These are phyloP conservation scores for Myriosclerotinia scirpicola DNA, from an alignment of 2,329 filamentous ascomycete genomes.

Conservation along the genomic window DNA sequence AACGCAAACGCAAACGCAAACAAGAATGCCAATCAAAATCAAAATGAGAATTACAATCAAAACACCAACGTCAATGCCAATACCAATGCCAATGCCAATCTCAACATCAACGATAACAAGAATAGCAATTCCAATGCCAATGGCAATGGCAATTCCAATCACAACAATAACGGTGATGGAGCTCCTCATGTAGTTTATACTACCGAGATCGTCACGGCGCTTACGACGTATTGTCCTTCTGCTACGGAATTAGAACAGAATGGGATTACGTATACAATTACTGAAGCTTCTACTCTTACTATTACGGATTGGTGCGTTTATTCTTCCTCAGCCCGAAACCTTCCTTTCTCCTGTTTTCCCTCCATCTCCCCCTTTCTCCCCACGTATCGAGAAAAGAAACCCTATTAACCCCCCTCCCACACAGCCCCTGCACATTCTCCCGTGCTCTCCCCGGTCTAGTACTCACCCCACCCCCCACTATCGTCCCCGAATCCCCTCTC, in stretches of 20 bases:
- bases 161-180: neutral
- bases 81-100: too few species aligned
- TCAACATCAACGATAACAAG: neutral
- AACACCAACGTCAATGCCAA: neutral
- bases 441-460: neutral
- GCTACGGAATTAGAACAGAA: constrained; percentile 11
- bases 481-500: neutral
- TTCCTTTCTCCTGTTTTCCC: neutral
- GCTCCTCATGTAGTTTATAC: constrained; percentile 1
- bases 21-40: constrained; percentile 3
- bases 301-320: constrained; percentile 16
- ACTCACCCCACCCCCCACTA: neutral
- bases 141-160: neutral
- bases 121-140: neutral
- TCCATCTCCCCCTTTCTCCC: neutral
- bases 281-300: constrained; percentile 3
- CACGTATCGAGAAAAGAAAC: neutral
- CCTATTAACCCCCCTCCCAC: neutral
- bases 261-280: constrained; percentile 13
- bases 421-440: neutral
- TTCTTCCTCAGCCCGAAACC: too few species aligned
- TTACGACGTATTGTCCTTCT: constrained; percentile 8
- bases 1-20: constrained; percentile 3
- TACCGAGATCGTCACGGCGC: neutral
- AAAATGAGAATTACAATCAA: constrained; percentile 5